Evolutionary conservation across 345 rosid genomes (phyloP).

Genomic region (Draba incana): DNA sequence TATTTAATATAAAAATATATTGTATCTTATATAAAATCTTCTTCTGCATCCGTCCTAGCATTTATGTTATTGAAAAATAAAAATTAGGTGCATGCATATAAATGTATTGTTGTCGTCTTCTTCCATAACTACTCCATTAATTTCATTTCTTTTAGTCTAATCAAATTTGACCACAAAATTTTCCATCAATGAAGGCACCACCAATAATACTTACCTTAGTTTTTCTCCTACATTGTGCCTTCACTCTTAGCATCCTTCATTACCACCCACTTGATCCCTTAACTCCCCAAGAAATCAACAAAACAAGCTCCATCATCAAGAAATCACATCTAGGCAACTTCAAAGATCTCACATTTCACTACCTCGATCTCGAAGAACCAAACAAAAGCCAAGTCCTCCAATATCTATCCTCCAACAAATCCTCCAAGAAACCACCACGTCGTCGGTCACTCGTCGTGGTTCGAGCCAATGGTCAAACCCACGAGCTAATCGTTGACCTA

Average conservation of each 20-base stretch:
- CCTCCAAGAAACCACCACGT: slow-evolving; percentile 25
- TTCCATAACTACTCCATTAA: slow-evolving; percentile 30
- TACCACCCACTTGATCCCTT: slow-evolving; percentile 78
- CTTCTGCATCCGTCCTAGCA: too few relatives aligned
- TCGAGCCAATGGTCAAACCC: slow-evolving; percentile 55
- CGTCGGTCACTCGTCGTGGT: slow-evolving; percentile 64
- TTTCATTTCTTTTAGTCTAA: neutral
- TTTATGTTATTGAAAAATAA: too few relatives aligned
- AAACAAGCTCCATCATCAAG: slow-evolving; percentile 47
- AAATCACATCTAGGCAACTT: slow-evolving; percentile 45
- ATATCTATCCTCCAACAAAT: slow-evolving; percentile 44
- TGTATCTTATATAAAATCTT: too few relatives aligned
- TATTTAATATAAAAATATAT: too few relatives aligned
- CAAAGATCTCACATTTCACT: slow-evolving; percentile 61
- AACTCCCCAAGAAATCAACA: slow-evolving; percentile 58
- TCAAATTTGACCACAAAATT: slow-evolving; percentile 10
- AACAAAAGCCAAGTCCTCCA: slow-evolving; percentile 59
- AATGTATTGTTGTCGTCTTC: slow-evolving; percentile 23
- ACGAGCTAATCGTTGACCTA: slow-evolving; percentile 60
- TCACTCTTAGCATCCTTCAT: slow-evolving; percentile 32
- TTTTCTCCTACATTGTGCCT: slow-evolving; percentile 42
- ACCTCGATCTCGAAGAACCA: slow-evolving; percentile 75
- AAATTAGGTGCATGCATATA: slow-evolving; percentile 27
- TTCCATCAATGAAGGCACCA: slow-evolving; percentile 44
- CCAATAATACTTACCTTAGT: slow-evolving; percentile 33